These are phyloP conservation scores for Heracleum sosnowskyi DNA, from an alignment of 129 eudicot genomes.

Conservation along the genomic window DNA sequence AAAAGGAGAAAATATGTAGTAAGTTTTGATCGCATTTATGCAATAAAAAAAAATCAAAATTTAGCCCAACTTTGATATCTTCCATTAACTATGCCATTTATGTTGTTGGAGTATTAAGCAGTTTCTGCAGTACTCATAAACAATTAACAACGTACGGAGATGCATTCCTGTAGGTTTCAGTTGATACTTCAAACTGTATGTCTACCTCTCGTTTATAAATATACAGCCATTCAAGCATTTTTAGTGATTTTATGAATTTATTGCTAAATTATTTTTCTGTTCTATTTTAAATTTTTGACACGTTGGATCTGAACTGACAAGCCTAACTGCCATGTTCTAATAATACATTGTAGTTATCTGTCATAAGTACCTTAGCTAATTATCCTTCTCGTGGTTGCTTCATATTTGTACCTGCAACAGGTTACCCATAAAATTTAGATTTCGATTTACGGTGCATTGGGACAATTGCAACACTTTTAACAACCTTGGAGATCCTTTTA, in stretches of 20 bases:
- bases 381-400: constrained; percentile 5
- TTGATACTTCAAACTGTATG: background rate
- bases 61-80: background rate
- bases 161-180: too few species aligned
- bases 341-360: too few species aligned
- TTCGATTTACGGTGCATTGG: constrained; percentile 32
- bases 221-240: too few species aligned
- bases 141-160: background rate
- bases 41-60: too few species aligned
- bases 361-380: background rate
- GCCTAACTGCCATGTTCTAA: background rate
- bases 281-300: too few species aligned
- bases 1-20: background rate
- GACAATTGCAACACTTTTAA: constrained; percentile 28
- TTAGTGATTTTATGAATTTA: too few species aligned
- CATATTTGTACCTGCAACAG: constrained; percentile 14
- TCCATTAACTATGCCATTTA: background rate
- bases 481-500: constrained; percentile 33
- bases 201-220: too few species aligned
- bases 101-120: background rate
- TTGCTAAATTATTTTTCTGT: background rate
- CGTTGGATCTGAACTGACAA: background rate
- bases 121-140: background rate
- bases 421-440: constrained; percentile 24
- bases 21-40: background rate